A percentile compares a stretch with the other conserved stretches of the same genome.
phyloP scores from a whole-genome alignment of 352 stramenopile species.

The Phytophthora nicotianae region DNA sequence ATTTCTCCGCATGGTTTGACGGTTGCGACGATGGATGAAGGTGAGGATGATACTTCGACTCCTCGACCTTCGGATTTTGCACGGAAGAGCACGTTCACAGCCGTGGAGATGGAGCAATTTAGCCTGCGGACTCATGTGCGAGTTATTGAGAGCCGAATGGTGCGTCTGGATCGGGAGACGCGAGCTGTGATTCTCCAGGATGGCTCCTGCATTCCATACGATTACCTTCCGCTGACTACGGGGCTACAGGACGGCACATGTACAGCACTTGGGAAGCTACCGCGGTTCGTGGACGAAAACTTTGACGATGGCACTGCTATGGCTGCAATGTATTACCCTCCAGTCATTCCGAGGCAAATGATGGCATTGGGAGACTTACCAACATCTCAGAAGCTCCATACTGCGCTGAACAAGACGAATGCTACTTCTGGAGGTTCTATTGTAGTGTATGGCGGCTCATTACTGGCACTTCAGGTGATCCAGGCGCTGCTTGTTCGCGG shows the following conservation, averaged over 20 bases:
- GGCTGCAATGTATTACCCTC: conserved; percentile 30
- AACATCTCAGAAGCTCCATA: conserved; percentile 31
- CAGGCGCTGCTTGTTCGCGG: conserved; percentile 51
- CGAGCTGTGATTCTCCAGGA: conserved; percentile 82
- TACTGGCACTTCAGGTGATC: conserved; percentile 76
- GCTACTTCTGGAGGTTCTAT: conserved; percentile 28
- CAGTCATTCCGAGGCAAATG: conserved; percentile 33
- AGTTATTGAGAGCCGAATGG: conserved; percentile 62
- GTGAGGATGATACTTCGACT: neutral
- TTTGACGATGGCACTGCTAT: conserved; percentile 9
- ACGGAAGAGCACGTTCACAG: conserved; percentile 48
- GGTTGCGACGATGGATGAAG: conserved; percentile 37
- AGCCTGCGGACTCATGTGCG: conserved; percentile 67
- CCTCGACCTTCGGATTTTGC: conserved; percentile 47
- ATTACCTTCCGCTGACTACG: conserved; percentile 79
- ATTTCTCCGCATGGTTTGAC: conserved; percentile 76
- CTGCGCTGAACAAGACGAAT: conserved; percentile 1
- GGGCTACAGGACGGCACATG: conserved; percentile 70
- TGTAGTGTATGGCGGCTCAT: conserved; percentile 64
- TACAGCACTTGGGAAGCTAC: conserved; percentile 45
- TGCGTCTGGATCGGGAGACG: conserved; percentile 72
- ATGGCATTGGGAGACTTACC: conserved; percentile 29
- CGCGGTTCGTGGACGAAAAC: conserved; percentile 51
- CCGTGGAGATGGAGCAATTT: conserved; percentile 57
- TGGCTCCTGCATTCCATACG: conserved; percentile 83